Evolutionary conservation across 768 basidiomycete species (phyloP).

Genomic region (Amyloporia xantha): DNA sequence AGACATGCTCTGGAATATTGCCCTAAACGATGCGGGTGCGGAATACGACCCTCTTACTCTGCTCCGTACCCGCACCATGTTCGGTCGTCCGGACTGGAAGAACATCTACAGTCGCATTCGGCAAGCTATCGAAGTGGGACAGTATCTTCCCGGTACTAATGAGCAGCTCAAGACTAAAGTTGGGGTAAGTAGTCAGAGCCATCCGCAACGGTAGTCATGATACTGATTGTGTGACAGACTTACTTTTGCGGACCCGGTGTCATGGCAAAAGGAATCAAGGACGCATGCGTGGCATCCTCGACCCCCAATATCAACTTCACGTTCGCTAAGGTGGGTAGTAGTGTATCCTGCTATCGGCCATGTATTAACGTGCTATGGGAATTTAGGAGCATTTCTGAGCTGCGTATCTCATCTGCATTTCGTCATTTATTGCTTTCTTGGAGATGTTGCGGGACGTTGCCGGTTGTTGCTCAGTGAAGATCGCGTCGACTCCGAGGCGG

Average conservation of each 20-base stretch:
- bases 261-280: constrained; percentile 72
- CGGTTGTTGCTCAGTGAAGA: no score
- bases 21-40: constrained; percentile 78
- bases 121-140: constrained; percentile 74
- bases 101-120: constrained; percentile 69
- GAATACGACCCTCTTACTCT: constrained; percentile 88
- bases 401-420: no score
- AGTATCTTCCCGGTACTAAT: constrained; percentile 73
- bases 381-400: no score
- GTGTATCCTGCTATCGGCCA: neutral
- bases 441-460: no score
- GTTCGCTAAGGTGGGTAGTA: constrained; percentile 64
- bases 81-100: constrained; percentile 89
- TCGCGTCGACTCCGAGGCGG: no score
- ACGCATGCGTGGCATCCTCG: constrained; percentile 53
- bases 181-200: constrained; percentile 45
- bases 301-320: constrained; percentile 59
- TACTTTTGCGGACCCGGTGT: constrained; percentile 84
- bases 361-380: neutral
- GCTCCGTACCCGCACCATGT: constrained; percentile 83
- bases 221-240: constrained; percentile 38
- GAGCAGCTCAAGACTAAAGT: constrained; percentile 80
- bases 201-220: neutral
- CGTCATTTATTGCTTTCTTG: no score
- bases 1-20: constrained; percentile 89